Base-by-base conservation (phyloP, 768 basidiomycete genomes). In the Tricholoma sp. region DNA sequence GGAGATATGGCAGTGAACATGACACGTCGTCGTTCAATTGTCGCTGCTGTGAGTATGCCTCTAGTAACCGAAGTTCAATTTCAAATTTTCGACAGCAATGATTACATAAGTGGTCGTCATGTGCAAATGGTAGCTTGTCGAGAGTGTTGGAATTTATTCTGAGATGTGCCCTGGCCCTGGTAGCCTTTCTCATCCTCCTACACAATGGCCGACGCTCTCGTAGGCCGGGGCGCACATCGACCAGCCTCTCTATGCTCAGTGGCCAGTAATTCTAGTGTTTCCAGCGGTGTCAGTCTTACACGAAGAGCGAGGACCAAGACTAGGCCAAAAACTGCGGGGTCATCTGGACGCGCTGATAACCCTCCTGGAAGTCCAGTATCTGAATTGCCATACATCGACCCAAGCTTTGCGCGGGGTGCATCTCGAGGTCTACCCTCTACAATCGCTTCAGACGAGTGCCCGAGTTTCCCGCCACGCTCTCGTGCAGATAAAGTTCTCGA, bases 231-330 rank as follows among this genome's bases (percentile, higher is more conserved):
- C 47, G 50, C 62, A 31, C 66, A 68, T 56, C 70, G 75, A 55
- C 69, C 72, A 43, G 69, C 68, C 52, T 80, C 79, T 37, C 64
- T 80, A 58, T 76, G 76, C 55, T 80, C 79, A 1, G 75, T 80
- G 39, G 74, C 77, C 24, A 81, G 79, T 69, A 79, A 74, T 60
- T 76, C 79, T 18, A 80, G 79, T 67, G 71, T 77, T 57, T 74
- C 70, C 55, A 83, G 81, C 63, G 75, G 73, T 4, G 70, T 74
- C 24, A 79, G 79, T 63, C 78, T 86, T 49, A 66, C 76, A 32
- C 81, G 84, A 60, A 79, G 81, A 49, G 71, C 81, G n/a, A 71
- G 80, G 58, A 79, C 76, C 45, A 74, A 82, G 64, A 72, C 79
- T 59, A 81, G 84, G 69, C 82, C 81, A 52, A 75, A 68, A 66